phyloP scores from a whole-genome alignment of 2,329 filamentous ascomycete genomes.

The Phialemoniopsis sp. region DNA sequence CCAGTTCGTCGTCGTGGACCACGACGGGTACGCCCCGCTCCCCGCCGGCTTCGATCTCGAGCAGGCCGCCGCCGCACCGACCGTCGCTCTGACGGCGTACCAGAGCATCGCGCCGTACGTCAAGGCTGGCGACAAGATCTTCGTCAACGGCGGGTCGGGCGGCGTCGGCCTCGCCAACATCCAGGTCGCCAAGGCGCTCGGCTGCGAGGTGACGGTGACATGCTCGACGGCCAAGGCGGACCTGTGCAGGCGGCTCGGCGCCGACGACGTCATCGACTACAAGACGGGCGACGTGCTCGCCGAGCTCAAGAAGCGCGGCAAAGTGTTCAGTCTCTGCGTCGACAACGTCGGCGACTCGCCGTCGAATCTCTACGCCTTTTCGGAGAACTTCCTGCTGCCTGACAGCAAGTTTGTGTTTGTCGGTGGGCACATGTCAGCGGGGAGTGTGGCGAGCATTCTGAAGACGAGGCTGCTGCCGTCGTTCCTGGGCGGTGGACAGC shows the following conservation, averaged over 20 bases:
- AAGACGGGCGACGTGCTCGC: constrained; percentile 40
- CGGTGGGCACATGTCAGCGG: constrained; percentile 26
- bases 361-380: constrained; percentile 45
- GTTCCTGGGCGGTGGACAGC: constrained; percentile 33
- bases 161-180: constrained; percentile 57
- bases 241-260: constrained; percentile 54
- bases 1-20: constrained; percentile 29
- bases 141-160: constrained; percentile 63
- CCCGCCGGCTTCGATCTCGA: constrained; percentile 36
- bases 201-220: constrained; percentile 53
- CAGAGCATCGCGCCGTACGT: constrained; percentile 42
- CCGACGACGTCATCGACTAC: constrained; percentile 62
- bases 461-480: constrained; percentile 20
- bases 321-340: constrained; percentile 47
- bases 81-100: constrained; percentile 42
- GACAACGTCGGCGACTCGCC: constrained; percentile 52
- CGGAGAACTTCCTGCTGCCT: constrained; percentile 43
- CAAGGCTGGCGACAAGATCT: constrained; percentile 47
- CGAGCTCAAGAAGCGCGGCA: constrained; percentile 37
- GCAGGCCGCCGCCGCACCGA: constrained; percentile 35
- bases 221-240: constrained; percentile 56
- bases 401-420: constrained; percentile 49
- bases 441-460: constrained; percentile 8
- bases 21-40: constrained; percentile 25
- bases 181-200: constrained; percentile 58